Percentiles rank a stretch among this genome's conserved stretches.
phyloP scores from a whole-genome alignment of 257 asterid species.

The Solanum chaucha region DNA sequence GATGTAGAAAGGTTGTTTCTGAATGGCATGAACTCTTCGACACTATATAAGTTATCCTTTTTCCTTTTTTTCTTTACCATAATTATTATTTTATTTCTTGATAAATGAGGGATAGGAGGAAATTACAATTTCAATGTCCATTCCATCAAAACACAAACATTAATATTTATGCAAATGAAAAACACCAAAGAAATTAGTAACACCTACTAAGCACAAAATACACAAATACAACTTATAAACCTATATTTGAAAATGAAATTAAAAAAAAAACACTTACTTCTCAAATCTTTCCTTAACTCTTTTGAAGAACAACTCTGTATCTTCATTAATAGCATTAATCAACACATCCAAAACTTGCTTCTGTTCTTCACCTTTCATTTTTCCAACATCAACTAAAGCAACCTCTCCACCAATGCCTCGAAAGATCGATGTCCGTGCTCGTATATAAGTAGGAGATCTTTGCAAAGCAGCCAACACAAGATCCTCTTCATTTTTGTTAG shows the following conservation, averaged over 20 bases:
- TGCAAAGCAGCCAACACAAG: conserved; percentile 54
- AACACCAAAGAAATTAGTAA: background rate
- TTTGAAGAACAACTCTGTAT: conserved; percentile 40
- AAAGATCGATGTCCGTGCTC: conserved; percentile 47
- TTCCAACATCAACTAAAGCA: conserved; percentile 48
- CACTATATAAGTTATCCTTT: background rate
- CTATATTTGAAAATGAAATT: background rate
- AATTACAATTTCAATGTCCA: background rate
- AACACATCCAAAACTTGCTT: conserved; percentile 45
- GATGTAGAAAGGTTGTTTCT: background rate
- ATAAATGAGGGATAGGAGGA: background rate
- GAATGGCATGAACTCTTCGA: too few relatives aligned
- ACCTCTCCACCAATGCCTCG: conserved; percentile 43
- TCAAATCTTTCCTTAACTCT: conserved; percentile 77
- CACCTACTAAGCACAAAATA: background rate
- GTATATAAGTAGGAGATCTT: conserved; percentile 59
- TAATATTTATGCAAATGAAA: background rate
- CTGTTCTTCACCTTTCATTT: conserved; percentile 38
- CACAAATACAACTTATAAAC: background rate
- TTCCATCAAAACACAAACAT: background rate
- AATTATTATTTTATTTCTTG: background rate
- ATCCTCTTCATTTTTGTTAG: conserved; percentile 44
- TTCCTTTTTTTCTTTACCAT: background rate
- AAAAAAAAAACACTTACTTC: conserved; percentile 31
- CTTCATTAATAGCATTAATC: conserved; percentile 39